Evolutionary conservation across 2,329 filamentous ascomycete species (phyloP).

Genomic region (Pseudogymnoascus sp.): DNA sequence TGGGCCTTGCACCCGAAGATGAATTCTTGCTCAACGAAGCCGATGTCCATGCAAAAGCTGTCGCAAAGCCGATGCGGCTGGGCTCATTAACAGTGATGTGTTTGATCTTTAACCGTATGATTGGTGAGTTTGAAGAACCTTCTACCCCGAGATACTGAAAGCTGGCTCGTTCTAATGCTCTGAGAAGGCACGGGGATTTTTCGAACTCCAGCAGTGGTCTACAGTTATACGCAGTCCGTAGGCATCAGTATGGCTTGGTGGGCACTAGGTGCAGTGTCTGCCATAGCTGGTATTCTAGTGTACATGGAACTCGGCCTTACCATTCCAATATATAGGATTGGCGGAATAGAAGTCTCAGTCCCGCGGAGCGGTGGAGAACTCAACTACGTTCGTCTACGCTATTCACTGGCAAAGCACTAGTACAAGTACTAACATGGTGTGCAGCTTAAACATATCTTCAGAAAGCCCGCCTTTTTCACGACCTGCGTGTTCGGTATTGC

Average conservation of each 20-base stretch:
- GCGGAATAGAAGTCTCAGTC: slow-evolving; percentile 34
- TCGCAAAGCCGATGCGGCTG: slow-evolving; percentile 16
- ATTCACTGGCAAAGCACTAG: not conserved
- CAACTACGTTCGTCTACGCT: slow-evolving; percentile 34
- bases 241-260: slow-evolving; percentile 15
- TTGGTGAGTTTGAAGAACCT: not conserved
- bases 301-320: slow-evolving; percentile 41
- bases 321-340: slow-evolving; percentile 36
- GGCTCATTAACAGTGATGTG: slow-evolving; percentile 17
- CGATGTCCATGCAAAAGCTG: slow-evolving; percentile 15
- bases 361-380: slow-evolving; percentile 41
- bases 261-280: slow-evolving; percentile 15
- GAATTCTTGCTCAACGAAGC: slow-evolving; percentile 2
- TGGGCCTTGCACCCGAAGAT: slow-evolving; percentile 10
- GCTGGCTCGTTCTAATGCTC: not conserved
- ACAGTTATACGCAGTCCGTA: slow-evolving; percentile 13
- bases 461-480: slow-evolving; percentile 30
- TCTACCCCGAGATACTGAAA: not conserved
- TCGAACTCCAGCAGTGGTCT: slow-evolving; percentile 12
- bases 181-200: slow-evolving; percentile 16
- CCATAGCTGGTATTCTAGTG: slow-evolving; percentile 17
- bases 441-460: slow-evolving; percentile 36
- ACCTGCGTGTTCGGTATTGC: slow-evolving; percentile 37
- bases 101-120: slow-evolving; percentile 16
- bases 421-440: not conserved